Percentiles rank a stretch among this genome's conserved stretches.
These are phyloP conservation scores for Cladosporium sphaerospermum DNA, from an alignment of 2,329 filamentous ascomycete species.

Conservation along the genomic window DNA sequence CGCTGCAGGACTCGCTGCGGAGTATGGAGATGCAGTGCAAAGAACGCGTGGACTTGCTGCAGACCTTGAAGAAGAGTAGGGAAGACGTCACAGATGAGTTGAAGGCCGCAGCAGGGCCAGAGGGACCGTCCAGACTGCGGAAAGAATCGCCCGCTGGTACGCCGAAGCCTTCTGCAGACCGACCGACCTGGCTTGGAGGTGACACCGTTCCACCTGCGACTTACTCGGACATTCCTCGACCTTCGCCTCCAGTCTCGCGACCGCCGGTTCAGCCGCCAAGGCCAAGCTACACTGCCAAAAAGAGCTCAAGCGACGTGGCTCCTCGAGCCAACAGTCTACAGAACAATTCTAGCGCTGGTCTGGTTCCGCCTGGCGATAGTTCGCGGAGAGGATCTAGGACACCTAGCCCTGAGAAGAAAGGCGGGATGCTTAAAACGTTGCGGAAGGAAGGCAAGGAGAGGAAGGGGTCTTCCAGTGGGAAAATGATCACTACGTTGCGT, in stretches of 20 bases:
- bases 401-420: constrained; percentile 57
- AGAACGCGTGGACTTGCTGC: constrained; percentile 82
- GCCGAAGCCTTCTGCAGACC: constrained; percentile 13
- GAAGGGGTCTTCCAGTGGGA: constrained; percentile 34
- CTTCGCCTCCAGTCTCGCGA: constrained; percentile 41
- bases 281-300: constrained; percentile 41
- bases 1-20: constrained; percentile 71
- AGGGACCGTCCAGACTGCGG: constrained; percentile 9
- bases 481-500: constrained; percentile 39
- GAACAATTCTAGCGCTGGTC: constrained; percentile 13
- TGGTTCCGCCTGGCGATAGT: constrained; percentile 20
- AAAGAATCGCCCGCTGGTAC: constrained; percentile 9
- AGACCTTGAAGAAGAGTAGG: constrained; percentile 65
- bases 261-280: constrained; percentile 35
- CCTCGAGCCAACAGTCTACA: constrained; percentile 24
- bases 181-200: constrained; percentile 63
- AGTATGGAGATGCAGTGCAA: constrained; percentile 87
- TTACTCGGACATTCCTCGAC: constrained; percentile 75
- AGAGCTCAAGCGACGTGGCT: constrained; percentile 37
- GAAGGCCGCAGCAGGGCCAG: constrained; percentile 15
- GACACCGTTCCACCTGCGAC: constrained; percentile 75
- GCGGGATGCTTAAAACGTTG: constrained; percentile 44
- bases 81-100: constrained; percentile 45
- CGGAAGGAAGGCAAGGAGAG: constrained; percentile 25
- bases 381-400: constrained; percentile 47